phyloP scores from a whole-genome alignment of 352 stramenopile genomes.

The Pythium periplocum region DNA sequence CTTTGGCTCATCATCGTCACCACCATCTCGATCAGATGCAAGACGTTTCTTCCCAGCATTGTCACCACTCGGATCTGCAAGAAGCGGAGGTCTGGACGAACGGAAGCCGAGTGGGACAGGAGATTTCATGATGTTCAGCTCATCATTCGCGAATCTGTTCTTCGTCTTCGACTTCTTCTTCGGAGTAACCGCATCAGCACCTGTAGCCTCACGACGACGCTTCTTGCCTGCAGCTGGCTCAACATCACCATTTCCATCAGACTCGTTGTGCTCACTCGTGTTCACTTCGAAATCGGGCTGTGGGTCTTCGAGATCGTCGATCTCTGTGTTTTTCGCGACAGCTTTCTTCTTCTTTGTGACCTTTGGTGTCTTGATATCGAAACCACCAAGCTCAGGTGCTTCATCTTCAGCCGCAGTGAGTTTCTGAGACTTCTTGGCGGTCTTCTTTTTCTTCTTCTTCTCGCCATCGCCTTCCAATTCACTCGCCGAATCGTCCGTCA shows the following conservation, averaged over 20 bases:
- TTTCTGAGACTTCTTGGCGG: conserved; percentile 18
- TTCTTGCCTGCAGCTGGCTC: conserved; percentile 6
- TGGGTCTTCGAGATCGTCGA: conserved; percentile 30
- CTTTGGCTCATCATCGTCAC: conserved; percentile 13
- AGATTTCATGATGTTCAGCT: conserved; percentile 24
- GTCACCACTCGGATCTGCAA: too few relatives aligned
- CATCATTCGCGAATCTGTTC: conserved; percentile 16
- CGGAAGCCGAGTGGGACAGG: conserved; percentile 7
- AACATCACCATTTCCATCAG: not conserved
- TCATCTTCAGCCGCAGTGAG: conserved; percentile 7
- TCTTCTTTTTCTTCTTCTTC: conserved; percentile 14
- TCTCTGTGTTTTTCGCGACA: conserved; percentile 23
- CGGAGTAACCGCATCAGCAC: conserved; percentile 9
- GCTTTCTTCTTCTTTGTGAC: conserved; percentile 50
- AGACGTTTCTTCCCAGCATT: conserved; percentile 2
- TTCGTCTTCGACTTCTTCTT: conserved; percentile 13
- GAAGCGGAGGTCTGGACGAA: too few relatives aligned
- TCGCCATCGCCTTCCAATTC: not conserved
- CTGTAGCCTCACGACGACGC: conserved; percentile 3
- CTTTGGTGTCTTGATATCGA: conserved; percentile 61
- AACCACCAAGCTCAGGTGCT: not conserved
- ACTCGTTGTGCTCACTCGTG: conserved; percentile 10
- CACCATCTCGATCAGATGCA: conserved; percentile 4
- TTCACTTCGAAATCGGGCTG: conserved; percentile 44
- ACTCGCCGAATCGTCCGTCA: not conserved